phyloP scores from a whole-genome alignment of 139 green algal genomes.

The Pedinophyceae sp. region DNA sequence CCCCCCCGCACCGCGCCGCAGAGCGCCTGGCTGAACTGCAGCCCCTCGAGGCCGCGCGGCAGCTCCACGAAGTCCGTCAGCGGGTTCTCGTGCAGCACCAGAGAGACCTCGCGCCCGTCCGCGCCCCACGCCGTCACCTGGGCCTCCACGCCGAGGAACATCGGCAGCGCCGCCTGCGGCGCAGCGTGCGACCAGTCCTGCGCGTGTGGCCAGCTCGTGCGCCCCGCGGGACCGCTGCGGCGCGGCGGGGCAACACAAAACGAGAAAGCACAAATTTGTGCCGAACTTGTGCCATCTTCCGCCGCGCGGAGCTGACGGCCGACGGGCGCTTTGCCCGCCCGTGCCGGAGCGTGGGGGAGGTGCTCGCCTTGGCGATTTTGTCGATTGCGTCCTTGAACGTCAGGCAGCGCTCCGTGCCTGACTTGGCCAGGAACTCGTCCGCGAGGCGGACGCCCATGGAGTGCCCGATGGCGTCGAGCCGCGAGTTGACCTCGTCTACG shows the following conservation, averaged over 20 bases:
- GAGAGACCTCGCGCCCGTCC: not conserved
- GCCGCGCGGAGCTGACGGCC: too few species aligned
- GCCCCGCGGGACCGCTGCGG: not conserved
- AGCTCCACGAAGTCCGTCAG: slow-evolving; percentile 4
- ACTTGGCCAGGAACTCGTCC: slow-evolving; percentile 4
- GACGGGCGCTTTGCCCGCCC: too few species aligned
- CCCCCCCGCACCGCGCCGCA: slow-evolving; percentile 2
- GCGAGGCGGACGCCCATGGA: slow-evolving; percentile 2
- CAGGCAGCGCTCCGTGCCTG: not conserved
- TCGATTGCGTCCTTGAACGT: not conserved
- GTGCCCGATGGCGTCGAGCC: slow-evolving; percentile 4
- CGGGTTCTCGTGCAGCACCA: slow-evolving; percentile 4
- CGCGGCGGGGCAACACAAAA: not conserved
- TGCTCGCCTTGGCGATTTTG: too few species aligned
- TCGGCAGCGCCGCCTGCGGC: not conserved
- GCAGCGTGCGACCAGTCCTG: too few species aligned
- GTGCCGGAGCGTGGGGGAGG: too few species aligned
- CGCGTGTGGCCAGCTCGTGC: too few species aligned
- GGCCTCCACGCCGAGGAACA: slow-evolving; percentile 3
- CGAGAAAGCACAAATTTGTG: too few species aligned
- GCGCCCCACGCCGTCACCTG: not conserved
- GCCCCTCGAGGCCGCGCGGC: not conserved
- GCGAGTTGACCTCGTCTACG: slow-evolving; percentile 1
- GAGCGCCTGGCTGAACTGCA: slow-evolving; percentile 2
- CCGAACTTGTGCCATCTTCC: too few species aligned